Conservation (phyloP, 1,139 yeast genomes). For the Candida sojae region DNA sequence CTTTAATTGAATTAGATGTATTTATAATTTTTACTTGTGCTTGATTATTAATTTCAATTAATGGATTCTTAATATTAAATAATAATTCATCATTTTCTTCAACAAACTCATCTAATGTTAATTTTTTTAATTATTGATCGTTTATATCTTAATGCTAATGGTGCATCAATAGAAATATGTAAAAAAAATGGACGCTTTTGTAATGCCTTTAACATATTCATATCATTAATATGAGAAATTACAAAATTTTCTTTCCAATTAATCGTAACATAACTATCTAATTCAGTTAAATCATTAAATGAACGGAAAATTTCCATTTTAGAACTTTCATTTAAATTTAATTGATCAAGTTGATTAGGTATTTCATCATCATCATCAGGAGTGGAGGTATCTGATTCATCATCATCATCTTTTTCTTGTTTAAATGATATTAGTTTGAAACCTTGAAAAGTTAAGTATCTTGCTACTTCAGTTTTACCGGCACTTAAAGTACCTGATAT, state of each 20-base stretch:
- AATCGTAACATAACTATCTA: slow-evolving; percentile 65
- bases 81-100: slow-evolving; percentile 45
- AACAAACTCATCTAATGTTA: slow-evolving; percentile 45
- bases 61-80: slow-evolving; percentile 35
- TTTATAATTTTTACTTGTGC: slow-evolving; percentile 68
- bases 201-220: slow-evolving; percentile 48
- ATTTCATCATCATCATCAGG: slow-evolving; percentile 1
- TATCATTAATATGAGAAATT: slow-evolving; percentile 48
- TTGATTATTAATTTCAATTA: slow-evolving; percentile 53
- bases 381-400: slow-evolving; percentile 2
- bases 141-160: slow-evolving; percentile 54
- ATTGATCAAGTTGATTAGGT: slow-evolving; percentile 4
- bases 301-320: slow-evolving; percentile 16
- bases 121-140: slow-evolving; percentile 27
- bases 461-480: slow-evolving; percentile 67
- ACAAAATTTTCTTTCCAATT: slow-evolving; percentile 72
- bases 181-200: slow-evolving; percentile 83
- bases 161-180: slow-evolving; percentile 80
- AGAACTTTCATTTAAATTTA: slow-evolving; percentile 3
- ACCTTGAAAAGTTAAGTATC: slow-evolving; percentile 59
- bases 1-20: slow-evolving; percentile 48
- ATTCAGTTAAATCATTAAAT: slow-evolving; percentile 40
- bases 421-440: slow-evolving; percentile 39
- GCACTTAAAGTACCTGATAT: slow-evolving; percentile 72
- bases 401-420: slow-evolving; percentile 2